Evolutionary conservation across 768 basidiomycete species (phyloP), one percentile per base, ranked within the genome.

Genomic region (Russula ochroleuca): DNA sequence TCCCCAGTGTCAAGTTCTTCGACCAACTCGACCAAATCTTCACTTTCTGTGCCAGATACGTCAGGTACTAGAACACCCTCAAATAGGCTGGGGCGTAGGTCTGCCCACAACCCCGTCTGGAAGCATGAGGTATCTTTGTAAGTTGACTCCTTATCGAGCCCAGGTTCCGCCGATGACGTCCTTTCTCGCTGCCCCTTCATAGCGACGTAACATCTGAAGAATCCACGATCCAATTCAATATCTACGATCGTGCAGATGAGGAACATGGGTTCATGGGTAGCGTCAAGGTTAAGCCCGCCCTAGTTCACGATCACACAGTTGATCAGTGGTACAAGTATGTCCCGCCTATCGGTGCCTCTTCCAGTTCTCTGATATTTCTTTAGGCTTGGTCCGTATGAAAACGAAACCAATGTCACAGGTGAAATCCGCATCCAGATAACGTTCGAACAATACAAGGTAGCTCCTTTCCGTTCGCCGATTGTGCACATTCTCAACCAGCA

Each of bases 51-150:
- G 15, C 62, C 69, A 6, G 71, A 65, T 38, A 63, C 53, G 17
- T 65, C 69, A 25, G 67, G 69, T 23, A 69, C 71, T 11, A 72
- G 71, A 52, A 70, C 74, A 35, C 70, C 72, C 8, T 73, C 73
- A 15, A 54, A 68, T 53, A 67, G 73, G 48, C 87, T 91, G 19
- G 67, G 71, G 64, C 80, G 85, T 56, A 74, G 84, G 41, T 86
- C 85, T 21, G 81, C 91, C 61, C 83, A 92, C 71, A 98, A 94
- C 78, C 96, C 97, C 13, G 87, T 95, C 23, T 99, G 97, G 97
- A 99, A 99, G 77, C 96, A 98, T 74, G 90, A 98, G 74, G 97
- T 98, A 38, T 87, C 92, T 49, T 99, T 99, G 96, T 98, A 75
- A 76, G 95, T 82, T 9, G n/a, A 47, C 43, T 64, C 57, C 64